Conservation (phyloP, 2,329 filamentous ascomycete species). For the Helicocarpus griseus region DNA sequence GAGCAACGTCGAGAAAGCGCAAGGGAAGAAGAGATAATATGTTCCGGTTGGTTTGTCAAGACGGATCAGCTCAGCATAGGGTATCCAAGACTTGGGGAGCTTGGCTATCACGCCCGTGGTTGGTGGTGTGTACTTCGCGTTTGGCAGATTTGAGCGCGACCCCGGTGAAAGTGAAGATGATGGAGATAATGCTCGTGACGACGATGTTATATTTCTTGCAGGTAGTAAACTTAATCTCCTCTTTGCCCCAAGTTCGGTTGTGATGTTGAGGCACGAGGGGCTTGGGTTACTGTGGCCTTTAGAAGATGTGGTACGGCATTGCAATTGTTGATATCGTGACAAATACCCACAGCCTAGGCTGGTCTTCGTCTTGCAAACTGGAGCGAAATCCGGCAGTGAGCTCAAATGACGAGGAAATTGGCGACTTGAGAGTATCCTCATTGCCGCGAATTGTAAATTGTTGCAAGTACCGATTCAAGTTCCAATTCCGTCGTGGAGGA, state of each 20-base stretch:
- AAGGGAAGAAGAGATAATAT: constrained; percentile 46
- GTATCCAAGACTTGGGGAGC: constrained; percentile 43
- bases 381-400: neutral
- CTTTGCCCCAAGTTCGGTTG: neutral
- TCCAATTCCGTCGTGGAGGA: neutral
- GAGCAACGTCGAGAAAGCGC: constrained; percentile 39
- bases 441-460: neutral
- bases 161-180: neutral
- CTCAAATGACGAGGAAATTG: neutral
- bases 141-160: neutral
- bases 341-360: neutral
- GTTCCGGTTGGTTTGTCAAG: constrained; percentile 43
- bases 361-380: neutral
- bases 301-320: neutral
- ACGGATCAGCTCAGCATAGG: constrained; percentile 46
- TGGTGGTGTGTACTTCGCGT: constrained; percentile 34
- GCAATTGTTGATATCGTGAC: neutral
- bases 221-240: neutral
- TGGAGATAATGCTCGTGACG: neutral
- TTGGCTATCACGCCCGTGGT: constrained; percentile 36
- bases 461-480: too few relatives aligned
- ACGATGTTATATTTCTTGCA: neutral
- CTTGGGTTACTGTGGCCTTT: neutral
- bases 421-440: neutral
- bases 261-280: too few relatives aligned